Evolutionary conservation across 768 basidiomycete species (phyloP), one percentile per base, ranked within the genome.

Genomic region (Lentinus tigrinus): DNA sequence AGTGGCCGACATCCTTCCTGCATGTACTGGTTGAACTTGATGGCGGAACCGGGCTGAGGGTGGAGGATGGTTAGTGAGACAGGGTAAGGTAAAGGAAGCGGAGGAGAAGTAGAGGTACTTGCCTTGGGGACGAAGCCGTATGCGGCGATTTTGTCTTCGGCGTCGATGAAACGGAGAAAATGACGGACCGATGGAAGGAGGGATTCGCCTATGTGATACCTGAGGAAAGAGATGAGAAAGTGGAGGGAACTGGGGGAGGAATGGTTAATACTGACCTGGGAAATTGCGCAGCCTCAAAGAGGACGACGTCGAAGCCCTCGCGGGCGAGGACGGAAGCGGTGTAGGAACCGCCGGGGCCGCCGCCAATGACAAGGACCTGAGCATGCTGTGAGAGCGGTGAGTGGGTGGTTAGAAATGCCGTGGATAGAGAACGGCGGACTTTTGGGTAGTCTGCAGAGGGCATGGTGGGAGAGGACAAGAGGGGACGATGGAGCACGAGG

Each of bases 271-370:
- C 3, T 4, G 1, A 81, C 81, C 85, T 72, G 39, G 85, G 85
- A 62, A 85, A 85, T 44, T 79, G 75, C 21, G 75, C 74, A 16
- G 79, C 75, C 65, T 87, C 85, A 21, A 86, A 68, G 49, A 85
- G 60, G 16, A 81, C 78, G 24, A 87, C 86, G 42, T 83, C 75
- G 46, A 82, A 64, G 3, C 84, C 83, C 65, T 87, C 85, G n/a
- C 78, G 71, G 10, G 81, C 81, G 5, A 87, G 76, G 27, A 74
- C 77, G 5, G 81, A 69, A 2, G 85, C 82, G n/a, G 82, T 71
- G 58, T 80, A 85, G 60, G 77, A 78, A 27, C 85, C 85, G 7
- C 76, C 80, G 0, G 85, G 85, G 16, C 85, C 85, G 48, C 85
- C 85, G 9, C 85, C 85, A 13, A 86, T 70, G 31, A 87, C 78